phyloP scores from a whole-genome alignment of 1,284 basidiomycete species.

The Ustilago xerochloae region DNA sequence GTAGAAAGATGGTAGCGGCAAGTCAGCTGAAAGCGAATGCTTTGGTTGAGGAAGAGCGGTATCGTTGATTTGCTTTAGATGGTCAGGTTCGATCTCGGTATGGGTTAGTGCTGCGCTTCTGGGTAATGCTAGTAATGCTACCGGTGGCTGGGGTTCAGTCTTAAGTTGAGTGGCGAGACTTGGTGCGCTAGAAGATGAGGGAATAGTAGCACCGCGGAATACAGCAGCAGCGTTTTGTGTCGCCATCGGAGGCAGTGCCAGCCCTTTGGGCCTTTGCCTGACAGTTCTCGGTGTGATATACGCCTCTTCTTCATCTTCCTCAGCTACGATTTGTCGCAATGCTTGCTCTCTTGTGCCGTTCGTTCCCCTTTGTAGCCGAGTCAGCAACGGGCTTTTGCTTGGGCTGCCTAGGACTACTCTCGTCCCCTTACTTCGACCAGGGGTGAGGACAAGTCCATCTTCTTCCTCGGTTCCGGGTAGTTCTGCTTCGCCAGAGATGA shows the following conservation, averaged over 20 bases:
- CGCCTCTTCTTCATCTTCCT: constrained; percentile 38
- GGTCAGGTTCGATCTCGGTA: constrained; percentile 8
- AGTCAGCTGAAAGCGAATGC: constrained; percentile 27
- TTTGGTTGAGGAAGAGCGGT: constrained; percentile 12
- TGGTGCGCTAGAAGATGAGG: constrained; percentile 20
- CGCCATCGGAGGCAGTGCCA: constrained; percentile 33
- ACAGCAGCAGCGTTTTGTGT: constrained; percentile 42
- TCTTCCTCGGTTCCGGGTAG: constrained; percentile 32
- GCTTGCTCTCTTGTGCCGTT: constrained; percentile 25
- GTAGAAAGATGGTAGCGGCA: constrained; percentile 53
- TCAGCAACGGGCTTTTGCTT: constrained; percentile 26
- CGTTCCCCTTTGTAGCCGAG: constrained; percentile 9
- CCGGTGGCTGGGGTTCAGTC: neutral
- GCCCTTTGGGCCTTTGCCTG: constrained; percentile 32
- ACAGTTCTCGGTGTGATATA: constrained; percentile 46
- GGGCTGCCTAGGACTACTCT: constrained; percentile 37
- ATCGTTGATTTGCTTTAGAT: neutral
- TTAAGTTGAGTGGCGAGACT: neutral
- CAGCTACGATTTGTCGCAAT: constrained; percentile 19
- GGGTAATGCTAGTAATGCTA: neutral
- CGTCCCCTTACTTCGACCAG: constrained; percentile 33
- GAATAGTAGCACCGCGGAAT: constrained; percentile 18
- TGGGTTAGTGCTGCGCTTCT: constrained; percentile 1
- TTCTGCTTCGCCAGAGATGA: constrained; percentile 36
- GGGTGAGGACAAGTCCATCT: constrained; percentile 50